Evolutionary conservation across 306 rosid genomes (phyloP).

Genomic region (Macrotyloma uniflorum): DNA sequence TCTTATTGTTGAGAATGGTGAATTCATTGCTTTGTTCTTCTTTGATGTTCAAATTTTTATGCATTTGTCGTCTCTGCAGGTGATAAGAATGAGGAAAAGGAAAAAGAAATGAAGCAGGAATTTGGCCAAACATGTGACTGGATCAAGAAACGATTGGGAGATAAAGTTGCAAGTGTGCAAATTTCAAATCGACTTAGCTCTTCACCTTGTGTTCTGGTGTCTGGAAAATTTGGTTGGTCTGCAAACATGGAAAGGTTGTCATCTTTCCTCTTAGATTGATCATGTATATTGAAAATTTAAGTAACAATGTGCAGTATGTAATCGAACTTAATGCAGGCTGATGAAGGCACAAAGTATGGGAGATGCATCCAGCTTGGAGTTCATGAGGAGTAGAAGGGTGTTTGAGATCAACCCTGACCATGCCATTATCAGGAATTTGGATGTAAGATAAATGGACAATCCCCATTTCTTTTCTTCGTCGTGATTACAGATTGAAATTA

Average conservation of each 20-base stretch:
- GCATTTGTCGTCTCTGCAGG: conserved; percentile 50
- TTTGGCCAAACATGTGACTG: conserved; percentile 88
- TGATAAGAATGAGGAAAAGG: conserved; percentile 90
- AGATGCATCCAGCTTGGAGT: conserved; percentile 86
- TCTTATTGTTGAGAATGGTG: not conserved
- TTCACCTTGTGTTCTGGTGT: conserved; percentile 92
- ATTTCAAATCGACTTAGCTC: conserved; percentile 89
- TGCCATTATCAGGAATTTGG: conserved; percentile 77
- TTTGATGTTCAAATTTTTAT: conserved; percentile 12
- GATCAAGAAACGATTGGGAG: conserved; percentile 91
- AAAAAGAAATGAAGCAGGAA: conserved; percentile 86
- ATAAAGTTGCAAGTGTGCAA: conserved; percentile 90
- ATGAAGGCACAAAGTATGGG: conserved; percentile 94
- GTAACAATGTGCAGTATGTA: not conserved
- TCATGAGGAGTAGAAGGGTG: conserved; percentile 97
- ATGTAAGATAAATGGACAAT: conserved; percentile 55
- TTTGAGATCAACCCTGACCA: conserved; percentile 94
- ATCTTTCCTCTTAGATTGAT: conserved; percentile 17
- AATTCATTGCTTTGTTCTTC: conserved; percentile 25
- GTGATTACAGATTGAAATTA: not conserved
- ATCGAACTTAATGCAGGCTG: conserved; percentile 56
- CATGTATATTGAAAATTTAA: conserved; percentile 4
- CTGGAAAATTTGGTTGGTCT: conserved; percentile 99
- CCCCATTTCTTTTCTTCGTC: not conserved
- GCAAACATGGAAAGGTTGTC: conserved; percentile 96